Conservation (phyloP, 1,284 basidiomycete genomes). For the Xerocomus minutiporus region DNA sequence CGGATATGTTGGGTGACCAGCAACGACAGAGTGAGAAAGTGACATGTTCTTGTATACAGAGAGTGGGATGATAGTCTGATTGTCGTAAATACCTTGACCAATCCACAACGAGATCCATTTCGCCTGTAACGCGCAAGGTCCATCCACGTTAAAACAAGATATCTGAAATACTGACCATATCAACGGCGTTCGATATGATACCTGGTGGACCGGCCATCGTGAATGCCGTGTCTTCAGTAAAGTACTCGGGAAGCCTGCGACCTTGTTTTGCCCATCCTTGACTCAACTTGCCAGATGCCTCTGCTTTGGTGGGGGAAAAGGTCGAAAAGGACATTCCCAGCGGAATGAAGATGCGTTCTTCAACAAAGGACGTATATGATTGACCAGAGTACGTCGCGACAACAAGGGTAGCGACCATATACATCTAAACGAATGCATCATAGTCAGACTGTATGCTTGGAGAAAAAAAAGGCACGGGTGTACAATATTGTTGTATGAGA, state of each 20-base stretch:
- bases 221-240: constrained; percentile 20
- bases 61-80: constrained; percentile 27
- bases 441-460: no score
- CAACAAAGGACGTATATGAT: constrained; percentile 33
- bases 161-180: constrained; percentile 30
- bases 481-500: constrained; percentile 42
- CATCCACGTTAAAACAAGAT: background rate
- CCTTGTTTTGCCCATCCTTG: constrained; percentile 31
- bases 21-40: constrained; percentile 22
- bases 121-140: constrained; percentile 17
- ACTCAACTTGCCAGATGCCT: constrained; percentile 30
- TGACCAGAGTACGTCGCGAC: constrained; percentile 33
- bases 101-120: constrained; percentile 35
- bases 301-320: constrained; percentile 35
- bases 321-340: constrained; percentile 34
- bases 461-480: background rate
- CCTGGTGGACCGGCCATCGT: constrained; percentile 36
- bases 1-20: constrained; percentile 3
- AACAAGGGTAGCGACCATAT: constrained; percentile 32
- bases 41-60: constrained; percentile 26
- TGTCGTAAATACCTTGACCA: constrained; percentile 25
- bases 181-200: constrained; percentile 33
- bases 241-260: constrained; percentile 28
- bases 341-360: constrained; percentile 29
- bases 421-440: constrained; percentile 30